Conservation (phyloP, 2,329 filamentous ascomycete genomes). For the Xylaria sp. region DNA sequence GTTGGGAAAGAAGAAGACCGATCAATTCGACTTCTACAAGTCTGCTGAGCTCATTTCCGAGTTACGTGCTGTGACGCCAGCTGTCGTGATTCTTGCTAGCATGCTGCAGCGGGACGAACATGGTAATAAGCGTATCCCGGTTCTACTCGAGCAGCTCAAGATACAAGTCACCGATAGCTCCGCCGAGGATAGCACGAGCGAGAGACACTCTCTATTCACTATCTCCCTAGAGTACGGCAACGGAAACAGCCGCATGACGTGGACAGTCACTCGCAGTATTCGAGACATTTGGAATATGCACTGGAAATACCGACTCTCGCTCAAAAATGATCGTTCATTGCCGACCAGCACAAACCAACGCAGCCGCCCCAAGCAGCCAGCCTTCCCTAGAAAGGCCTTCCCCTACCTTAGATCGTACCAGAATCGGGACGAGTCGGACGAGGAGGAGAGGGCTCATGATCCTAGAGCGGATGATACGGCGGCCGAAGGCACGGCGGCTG, state of each 20-base stretch:
- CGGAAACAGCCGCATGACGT: slow-evolving; percentile 94
- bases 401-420: slow-evolving; percentile 85
- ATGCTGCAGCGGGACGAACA: slow-evolving; percentile 99
- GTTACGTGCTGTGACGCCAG: slow-evolving; percentile 87
- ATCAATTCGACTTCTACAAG: slow-evolving; percentile 91
- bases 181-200: slow-evolving; percentile 66
- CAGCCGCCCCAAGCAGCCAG: slow-evolving; percentile 78
- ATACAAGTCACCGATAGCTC: slow-evolving; percentile 82
- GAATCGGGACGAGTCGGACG: slow-evolving; percentile 78
- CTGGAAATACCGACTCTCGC: slow-evolving; percentile 87
- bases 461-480: slow-evolving; percentile 45
- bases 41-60: slow-evolving; percentile 97
- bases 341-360: slow-evolving; percentile 70
- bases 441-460: slow-evolving; percentile 61
- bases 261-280: slow-evolving; percentile 87
- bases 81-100: slow-evolving; percentile 90
- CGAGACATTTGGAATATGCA: slow-evolving; percentile 92
- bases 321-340: slow-evolving; percentile 82
- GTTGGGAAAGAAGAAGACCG: slow-evolving; percentile 76
- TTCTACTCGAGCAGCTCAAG: slow-evolving; percentile 93
- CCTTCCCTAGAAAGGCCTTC: slow-evolving; percentile 87
- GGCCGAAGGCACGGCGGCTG: slow-evolving; percentile 50
- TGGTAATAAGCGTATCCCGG: slow-evolving; percentile 91
- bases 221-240: slow-evolving; percentile 97
- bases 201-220: slow-evolving; percentile 82